Evolutionary conservation across 2,329 filamentous ascomycete genomes (phyloP).

Genomic region (Leptographium wingfieldii): DNA sequence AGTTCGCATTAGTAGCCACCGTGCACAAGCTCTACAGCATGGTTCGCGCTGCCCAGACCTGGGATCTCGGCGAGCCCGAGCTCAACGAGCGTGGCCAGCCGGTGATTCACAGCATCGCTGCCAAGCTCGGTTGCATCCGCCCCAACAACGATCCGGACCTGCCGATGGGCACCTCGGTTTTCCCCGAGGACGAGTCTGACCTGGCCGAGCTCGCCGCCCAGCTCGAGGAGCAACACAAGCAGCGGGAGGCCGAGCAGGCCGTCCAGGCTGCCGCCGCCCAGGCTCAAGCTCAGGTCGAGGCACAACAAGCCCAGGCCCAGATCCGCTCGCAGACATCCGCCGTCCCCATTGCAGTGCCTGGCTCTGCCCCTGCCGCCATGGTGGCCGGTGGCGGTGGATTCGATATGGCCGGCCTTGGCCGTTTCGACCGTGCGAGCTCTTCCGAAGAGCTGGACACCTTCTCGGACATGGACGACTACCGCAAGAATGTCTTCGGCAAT

Average conservation of each 20-base stretch:
- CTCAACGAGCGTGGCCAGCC: constrained; percentile 50
- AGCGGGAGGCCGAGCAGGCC: constrained; percentile 22
- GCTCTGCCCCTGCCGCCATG: constrained; percentile 11
- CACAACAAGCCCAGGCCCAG: constrained; percentile 14
- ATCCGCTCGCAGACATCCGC: background rate
- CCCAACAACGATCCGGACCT: constrained; percentile 48
- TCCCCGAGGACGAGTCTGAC: constrained; percentile 49
- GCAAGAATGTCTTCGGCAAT: constrained; percentile 31
- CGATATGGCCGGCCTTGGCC: constrained; percentile 11
- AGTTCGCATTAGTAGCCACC: constrained; percentile 50
- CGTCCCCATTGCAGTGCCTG: background rate
- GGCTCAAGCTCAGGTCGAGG: constrained; percentile 9
- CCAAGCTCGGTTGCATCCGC: constrained; percentile 50
- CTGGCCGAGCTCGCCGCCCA: constrained; percentile 43
- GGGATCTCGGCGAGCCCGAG: constrained; percentile 51
- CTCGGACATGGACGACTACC: constrained; percentile 38
- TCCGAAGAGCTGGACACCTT: constrained; percentile 44
- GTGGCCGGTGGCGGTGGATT: constrained; percentile 15
- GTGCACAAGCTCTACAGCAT: constrained; percentile 54
- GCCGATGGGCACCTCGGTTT: constrained; percentile 39
- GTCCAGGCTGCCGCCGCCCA: constrained; percentile 14
- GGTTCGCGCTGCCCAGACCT: constrained; percentile 44
- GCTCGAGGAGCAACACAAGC: constrained; percentile 34
- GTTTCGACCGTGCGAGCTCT: constrained; percentile 37
- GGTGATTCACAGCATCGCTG: constrained; percentile 52